Evolutionary conservation across 208 protist genomes (phyloP).

Genomic region (Acanthamoeba castellanii): DNA sequence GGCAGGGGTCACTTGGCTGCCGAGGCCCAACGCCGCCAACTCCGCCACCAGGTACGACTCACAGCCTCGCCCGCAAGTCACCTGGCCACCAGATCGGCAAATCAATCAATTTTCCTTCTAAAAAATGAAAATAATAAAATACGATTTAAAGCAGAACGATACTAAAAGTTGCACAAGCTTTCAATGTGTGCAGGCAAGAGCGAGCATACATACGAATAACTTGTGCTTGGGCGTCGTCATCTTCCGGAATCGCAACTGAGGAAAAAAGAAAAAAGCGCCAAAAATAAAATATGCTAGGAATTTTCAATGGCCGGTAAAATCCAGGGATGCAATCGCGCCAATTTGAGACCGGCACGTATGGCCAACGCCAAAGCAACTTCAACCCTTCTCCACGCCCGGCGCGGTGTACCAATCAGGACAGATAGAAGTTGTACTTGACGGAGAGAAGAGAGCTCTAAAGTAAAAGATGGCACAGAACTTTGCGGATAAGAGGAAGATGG

Average conservation of each 20-base stretch:
- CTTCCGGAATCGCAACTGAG: neutral
- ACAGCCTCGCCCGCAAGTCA: conserved; percentile 33
- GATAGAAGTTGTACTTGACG: neutral
- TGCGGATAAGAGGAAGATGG: conserved; percentile 45
- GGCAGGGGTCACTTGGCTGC: neutral
- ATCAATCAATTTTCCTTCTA: too few relatives aligned
- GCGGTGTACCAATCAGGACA: too few relatives aligned
- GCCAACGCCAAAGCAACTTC: too few relatives aligned
- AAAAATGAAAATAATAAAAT: neutral
- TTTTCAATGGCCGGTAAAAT: neutral
- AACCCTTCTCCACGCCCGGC: too few relatives aligned
- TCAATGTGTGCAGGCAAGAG: neutral
- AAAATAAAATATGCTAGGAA: neutral
- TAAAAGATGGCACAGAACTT: conserved; percentile 34
- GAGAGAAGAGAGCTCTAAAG: neutral
- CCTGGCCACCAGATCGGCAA: neutral
- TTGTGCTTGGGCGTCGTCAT: conserved; percentile 30
- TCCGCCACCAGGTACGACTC: conserved; percentile 19
- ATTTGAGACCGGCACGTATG: neutral
- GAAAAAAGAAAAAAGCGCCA: neutral
- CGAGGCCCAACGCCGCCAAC: neutral
- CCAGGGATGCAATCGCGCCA: neutral
- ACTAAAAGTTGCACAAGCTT: too few relatives aligned
- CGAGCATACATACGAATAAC: neutral
- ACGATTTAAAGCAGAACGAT: too few relatives aligned